Evolutionary conservation across 495 filamentous ascomycete species (phyloP), one percentile per base, ranked within the genome.

Genomic region (Penicillium macrosclerotiorum): DNA sequence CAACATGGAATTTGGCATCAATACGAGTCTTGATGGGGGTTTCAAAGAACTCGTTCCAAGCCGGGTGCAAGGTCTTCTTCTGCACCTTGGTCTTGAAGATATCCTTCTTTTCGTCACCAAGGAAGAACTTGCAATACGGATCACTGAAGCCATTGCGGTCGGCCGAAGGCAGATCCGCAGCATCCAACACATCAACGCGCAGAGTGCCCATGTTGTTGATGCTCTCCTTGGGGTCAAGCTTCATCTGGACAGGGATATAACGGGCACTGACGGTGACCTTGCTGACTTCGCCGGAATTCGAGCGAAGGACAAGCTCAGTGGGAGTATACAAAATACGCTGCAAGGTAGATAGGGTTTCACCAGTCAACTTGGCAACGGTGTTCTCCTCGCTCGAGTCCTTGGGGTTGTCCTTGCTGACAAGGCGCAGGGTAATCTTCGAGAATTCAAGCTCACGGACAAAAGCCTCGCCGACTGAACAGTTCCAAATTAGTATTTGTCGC

Each of bases 141-240:
- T 99, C 93, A 58, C 89, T 95, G 75, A 83, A 95, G 30, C 93
- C 93, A 62, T 97, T 99, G 22, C 91, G 84, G 60, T 99, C 93
- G 36, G 89, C 90, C 8, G 92, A 79, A 7, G 93, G 93, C 16
- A 99, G 81, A 50, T 96, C 84, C 19, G 82, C 76, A 16, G 86
- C 93, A 60, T 95, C 89, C 37, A 96, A 68, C n/a, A 97, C 75
- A 50, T 96, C 89, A 35, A 97, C 86, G 8, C 89, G 85, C 23
- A 99, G 80, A 39, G 79, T 88, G 43, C 93, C 93, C 84, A 93
- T 91, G 68, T 99, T 99, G 78, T 95, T 97, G 75, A 97, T 95
- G 63, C 88, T 94, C 68, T 99, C 93, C 53, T 78, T 86, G 2
- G 92, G 89, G 59, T 97, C 90, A 42, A 99, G 86, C 42, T 78